phyloP scores from a whole-genome alignment of 192 early-diverging fungal species.

The Entomortierella lignicola region DNA sequence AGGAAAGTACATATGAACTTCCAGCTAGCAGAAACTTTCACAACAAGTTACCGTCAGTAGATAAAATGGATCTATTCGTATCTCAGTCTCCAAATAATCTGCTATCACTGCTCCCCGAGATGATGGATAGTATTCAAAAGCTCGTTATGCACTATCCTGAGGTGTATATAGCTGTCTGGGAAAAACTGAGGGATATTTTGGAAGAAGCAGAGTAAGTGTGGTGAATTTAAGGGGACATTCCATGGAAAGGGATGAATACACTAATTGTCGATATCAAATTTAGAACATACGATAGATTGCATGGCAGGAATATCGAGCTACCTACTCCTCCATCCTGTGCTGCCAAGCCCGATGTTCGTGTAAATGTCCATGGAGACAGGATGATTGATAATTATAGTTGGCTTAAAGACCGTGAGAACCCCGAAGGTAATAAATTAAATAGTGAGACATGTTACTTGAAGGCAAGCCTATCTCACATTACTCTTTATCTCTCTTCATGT shows the following conservation, averaged over 20 bases:
- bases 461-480: neutral
- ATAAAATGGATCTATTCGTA: conserved; percentile 41
- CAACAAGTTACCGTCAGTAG: conserved; percentile 37
- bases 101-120: conserved; percentile 32
- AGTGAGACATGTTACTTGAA: too few relatives aligned
- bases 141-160: conserved; percentile 38
- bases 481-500: neutral
- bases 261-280: too few relatives aligned
- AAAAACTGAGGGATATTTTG: conserved; percentile 22
- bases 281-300: conserved; percentile 41
- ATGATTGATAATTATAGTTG: conserved; percentile 65
- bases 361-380: conserved; percentile 63
- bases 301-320: conserved; percentile 47
- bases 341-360: conserved; percentile 25
- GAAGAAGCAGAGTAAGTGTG: conserved; percentile 48
- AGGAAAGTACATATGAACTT: conserved; percentile 22
- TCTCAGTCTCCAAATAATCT: conserved; percentile 39
- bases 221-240: too few relatives aligned
- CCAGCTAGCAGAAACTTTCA: conserved; percentile 21
- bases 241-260: too few relatives aligned
- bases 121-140: conserved; percentile 35
- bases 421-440: conserved; percentile 23
- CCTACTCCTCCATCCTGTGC: conserved; percentile 34
- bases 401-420: conserved; percentile 65
- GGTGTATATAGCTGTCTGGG: conserved; percentile 37